A percentile compares a stretch with the other conserved stretches of the same genome.
Evolutionary conservation across 2,329 filamentous ascomycete genomes (phyloP).

Genomic region (Diaporthe vexans): DNA sequence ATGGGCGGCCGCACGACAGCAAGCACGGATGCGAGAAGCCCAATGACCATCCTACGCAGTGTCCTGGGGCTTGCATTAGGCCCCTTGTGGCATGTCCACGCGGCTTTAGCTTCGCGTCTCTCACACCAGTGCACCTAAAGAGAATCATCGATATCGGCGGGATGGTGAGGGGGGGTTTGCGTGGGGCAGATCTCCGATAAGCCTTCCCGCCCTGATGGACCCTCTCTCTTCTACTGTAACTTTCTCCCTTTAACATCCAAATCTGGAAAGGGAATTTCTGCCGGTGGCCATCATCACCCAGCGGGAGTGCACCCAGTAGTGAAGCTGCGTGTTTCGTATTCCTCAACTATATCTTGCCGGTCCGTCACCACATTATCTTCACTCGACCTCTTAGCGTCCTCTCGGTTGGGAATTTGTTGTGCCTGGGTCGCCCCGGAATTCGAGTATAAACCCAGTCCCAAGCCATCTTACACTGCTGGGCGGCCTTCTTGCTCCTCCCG

Average conservation of each 20-base stretch:
- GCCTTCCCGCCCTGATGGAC: not conserved
- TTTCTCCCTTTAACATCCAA: constrained; percentile 31
- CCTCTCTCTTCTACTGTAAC: not conserved
- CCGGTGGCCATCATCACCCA: not conserved
- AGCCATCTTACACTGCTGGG: not conserved
- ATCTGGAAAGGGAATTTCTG: constrained; percentile 4
- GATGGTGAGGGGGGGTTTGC: not conserved
- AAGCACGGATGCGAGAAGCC: not conserved
- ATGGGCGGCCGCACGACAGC: not conserved
- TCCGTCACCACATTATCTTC: not conserved
- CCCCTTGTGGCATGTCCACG: constrained; percentile 30
- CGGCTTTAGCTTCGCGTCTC: constrained; percentile 1
- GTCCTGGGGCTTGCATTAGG: constrained; percentile 12
- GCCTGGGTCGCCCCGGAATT: not conserved
- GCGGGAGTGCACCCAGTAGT: no score
- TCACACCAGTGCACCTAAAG: not conserved
- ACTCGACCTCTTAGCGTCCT: no score
- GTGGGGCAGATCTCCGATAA: constrained; percentile 35
- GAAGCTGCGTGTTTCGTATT: not conserved
- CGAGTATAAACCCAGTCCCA: not conserved
- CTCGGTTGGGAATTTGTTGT: not conserved
- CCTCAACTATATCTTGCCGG: constrained; percentile 17
- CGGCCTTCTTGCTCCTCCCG: no score
- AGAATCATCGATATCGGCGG: constrained; percentile 12
- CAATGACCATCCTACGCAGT: not conserved